A percentile compares a stretch with the other conserved stretches of the same genome.
phyloP scores from a whole-genome alignment of 2,329 filamentous ascomycete genomes.

The Neofusicoccum kwambonambiense region DNA sequence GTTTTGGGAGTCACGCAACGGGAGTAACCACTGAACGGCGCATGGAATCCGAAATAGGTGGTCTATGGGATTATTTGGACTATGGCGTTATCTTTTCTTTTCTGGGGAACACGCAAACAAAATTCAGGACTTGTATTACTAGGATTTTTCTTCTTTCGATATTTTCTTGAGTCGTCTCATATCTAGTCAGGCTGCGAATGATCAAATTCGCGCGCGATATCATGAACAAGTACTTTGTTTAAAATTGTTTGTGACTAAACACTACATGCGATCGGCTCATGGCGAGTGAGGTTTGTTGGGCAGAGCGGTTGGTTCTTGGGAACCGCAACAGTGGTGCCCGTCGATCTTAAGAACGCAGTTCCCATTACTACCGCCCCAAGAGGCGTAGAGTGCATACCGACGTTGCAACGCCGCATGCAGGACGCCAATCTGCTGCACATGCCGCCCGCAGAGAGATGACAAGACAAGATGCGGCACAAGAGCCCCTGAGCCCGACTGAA shows the following conservation, averaged over 20 bases:
- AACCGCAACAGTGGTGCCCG: too few species aligned
- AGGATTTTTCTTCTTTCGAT: not conserved
- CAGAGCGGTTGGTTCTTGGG: too few species aligned
- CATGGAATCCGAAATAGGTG: not conserved
- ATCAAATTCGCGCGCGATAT: not conserved
- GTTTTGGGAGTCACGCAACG: not conserved
- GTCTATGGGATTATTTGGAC: not conserved
- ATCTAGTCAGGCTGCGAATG: not conserved
- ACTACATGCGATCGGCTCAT: too few species aligned
- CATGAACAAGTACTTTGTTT: not conserved
- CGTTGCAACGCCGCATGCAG: not conserved
- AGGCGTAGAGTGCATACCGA: too few species aligned
- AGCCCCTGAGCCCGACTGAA: not conserved
- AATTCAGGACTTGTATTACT: slow-evolving; percentile 11
- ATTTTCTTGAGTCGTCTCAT: not conserved
- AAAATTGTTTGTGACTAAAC: too few species aligned
- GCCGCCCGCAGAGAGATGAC: not conserved
- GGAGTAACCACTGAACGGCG: not conserved
- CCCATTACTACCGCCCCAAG: too few species aligned
- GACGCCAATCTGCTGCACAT: not conserved
- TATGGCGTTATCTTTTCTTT: not conserved
- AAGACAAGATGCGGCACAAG: not conserved
- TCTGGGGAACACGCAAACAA: not conserved
- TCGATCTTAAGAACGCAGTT: too few species aligned
- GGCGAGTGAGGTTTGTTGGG: too few species aligned